Evolutionary conservation across 2,329 filamentous ascomycete genomes (phyloP).

Genomic region (Diaporthe aspalathi): DNA sequence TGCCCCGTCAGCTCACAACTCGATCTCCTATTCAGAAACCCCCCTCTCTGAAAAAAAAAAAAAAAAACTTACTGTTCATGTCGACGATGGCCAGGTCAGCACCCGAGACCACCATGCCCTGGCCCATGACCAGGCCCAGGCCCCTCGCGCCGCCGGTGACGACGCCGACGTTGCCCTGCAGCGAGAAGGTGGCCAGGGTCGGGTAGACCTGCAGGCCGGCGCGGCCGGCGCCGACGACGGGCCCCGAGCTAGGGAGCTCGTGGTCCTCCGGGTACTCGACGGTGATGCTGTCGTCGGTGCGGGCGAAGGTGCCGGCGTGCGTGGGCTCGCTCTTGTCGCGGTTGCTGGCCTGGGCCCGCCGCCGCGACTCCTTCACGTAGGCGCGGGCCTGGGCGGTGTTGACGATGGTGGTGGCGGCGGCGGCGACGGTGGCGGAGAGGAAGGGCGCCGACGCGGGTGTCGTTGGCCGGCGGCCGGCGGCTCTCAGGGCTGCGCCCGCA

Average conservation of each 20-base stretch:
- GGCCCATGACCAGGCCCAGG: slow-evolving; percentile 90
- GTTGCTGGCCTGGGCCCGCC: slow-evolving; percentile 43
- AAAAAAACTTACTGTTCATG: slow-evolving; percentile 88
- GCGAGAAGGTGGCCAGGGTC: slow-evolving; percentile 85
- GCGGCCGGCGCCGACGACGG: slow-evolving; percentile 77
- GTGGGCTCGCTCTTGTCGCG: slow-evolving; percentile 44
- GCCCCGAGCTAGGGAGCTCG: slow-evolving; percentile 76
- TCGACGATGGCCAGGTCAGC: slow-evolving; percentile 93
- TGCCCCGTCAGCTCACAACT: slow-evolving; percentile 13
- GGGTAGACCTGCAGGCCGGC: slow-evolving; percentile 82
- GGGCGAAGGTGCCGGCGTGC: slow-evolving; percentile 74
- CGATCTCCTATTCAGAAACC: too few species aligned
- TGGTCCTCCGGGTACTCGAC: slow-evolving; percentile 82
- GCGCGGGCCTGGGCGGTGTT: slow-evolving; percentile 36
- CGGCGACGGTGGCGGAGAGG: neutral
- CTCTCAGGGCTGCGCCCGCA: slow-evolving; percentile 25
- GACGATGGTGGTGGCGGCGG: neutral
- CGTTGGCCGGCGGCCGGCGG: slow-evolving; percentile 10
- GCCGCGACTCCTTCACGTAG: slow-evolving; percentile 45
- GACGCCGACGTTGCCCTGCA: slow-evolving; percentile 84
- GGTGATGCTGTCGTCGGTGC: slow-evolving; percentile 81
- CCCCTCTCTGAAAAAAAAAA: too few species aligned
- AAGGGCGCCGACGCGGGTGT: neutral
- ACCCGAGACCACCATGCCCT: slow-evolving; percentile 88
- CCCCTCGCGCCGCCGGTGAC: slow-evolving; percentile 93